These are phyloP conservation scores for Monilinia vaccinii-corymbosi DNA, from an alignment of 2,329 filamentous ascomycete species.

Conservation along the genomic window DNA sequence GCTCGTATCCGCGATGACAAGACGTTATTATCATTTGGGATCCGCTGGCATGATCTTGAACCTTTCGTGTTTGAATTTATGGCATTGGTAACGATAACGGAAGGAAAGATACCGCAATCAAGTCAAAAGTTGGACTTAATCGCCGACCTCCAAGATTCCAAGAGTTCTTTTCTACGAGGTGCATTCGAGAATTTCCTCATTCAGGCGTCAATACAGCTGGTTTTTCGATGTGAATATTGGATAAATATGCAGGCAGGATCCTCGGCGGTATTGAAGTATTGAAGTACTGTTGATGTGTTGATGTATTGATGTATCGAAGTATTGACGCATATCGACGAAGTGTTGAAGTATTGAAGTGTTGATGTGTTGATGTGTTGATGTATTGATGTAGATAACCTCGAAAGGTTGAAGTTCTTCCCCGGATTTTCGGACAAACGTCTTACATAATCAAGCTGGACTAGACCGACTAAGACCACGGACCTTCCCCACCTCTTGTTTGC, in stretches of 20 bases:
- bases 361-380: too few species aligned
- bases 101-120: slow-evolving; percentile 10
- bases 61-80: not conserved
- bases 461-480: too few species aligned
- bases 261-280: not conserved
- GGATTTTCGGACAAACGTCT: not conserved
- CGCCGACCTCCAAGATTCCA: not conserved
- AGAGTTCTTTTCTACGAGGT: not conserved
- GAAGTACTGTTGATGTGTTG: not conserved
- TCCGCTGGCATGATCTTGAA: slow-evolving; percentile 7
- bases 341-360: too few species aligned
- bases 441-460: not conserved
- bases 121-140: not conserved
- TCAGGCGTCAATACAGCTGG: not conserved
- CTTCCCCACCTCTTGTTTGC: too few species aligned
- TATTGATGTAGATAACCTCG: too few species aligned
- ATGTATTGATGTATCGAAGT: not conserved
- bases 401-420: not conserved
- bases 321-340: too few species aligned
- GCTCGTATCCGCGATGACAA: slow-evolving; percentile 7
- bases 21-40: slow-evolving; percentile 11
- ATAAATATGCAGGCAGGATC: not conserved
- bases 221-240: not conserved
- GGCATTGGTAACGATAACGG: slow-evolving; percentile 1
- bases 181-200: not conserved